phyloP scores from a whole-genome alignment of 169 alveolate species.

The Eimeria sp. region DNA sequence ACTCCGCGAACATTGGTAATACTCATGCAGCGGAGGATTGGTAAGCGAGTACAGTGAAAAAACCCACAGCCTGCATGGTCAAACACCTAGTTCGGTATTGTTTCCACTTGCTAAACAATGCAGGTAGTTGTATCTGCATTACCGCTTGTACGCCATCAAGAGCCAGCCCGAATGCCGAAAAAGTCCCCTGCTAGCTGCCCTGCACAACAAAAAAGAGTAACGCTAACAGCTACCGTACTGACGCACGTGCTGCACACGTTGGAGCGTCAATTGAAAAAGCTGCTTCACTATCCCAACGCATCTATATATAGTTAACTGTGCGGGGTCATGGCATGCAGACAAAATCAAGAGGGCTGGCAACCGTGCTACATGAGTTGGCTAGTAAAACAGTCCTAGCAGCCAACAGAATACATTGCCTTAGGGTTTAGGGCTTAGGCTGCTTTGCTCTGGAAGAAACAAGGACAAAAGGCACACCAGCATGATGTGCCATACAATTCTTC shows the following conservation, averaged over 20 bases:
- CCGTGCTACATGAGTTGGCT: not conserved
- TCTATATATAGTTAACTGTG: not conserved
- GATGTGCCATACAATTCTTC: not conserved
- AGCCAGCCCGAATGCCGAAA: not conserved
- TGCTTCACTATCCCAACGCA: not conserved
- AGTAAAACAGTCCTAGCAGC: not conserved
- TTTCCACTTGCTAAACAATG: not conserved
- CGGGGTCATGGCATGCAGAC: not conserved
- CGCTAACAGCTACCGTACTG: not conserved
- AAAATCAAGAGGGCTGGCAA: not conserved
- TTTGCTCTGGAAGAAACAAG: not conserved
- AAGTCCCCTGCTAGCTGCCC: not conserved
- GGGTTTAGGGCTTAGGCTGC: not conserved
- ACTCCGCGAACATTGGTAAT: not conserved
- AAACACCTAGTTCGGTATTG: not conserved
- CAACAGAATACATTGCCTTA: not conserved
- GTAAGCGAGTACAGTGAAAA: not conserved
- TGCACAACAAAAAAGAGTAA: not conserved
- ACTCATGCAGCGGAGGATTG: not conserved
- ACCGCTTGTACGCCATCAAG: not conserved
- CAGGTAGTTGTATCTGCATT: not conserved
- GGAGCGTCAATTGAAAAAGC: not conserved
- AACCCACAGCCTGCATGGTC: not conserved
- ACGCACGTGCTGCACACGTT: slow-evolving; percentile 12
- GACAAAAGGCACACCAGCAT: not conserved